These are phyloP conservation scores for Aspergillus quadricinctus DNA, from an alignment of 2,329 filamentous ascomycete genomes.

Conservation along the genomic window DNA sequence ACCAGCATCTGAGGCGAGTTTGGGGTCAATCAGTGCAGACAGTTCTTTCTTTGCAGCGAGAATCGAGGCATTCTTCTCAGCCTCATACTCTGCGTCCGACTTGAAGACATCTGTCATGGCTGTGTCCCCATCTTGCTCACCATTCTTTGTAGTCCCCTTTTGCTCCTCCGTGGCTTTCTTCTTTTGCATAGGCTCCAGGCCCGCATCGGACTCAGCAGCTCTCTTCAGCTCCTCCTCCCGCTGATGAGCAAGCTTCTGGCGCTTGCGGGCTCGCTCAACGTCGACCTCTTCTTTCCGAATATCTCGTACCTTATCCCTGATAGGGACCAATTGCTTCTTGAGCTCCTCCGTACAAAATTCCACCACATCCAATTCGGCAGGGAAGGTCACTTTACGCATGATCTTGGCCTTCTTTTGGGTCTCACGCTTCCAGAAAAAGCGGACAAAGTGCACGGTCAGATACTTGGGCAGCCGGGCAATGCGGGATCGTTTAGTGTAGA, in stretches of 20 bases:
- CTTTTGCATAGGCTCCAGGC: constrained; percentile 43
- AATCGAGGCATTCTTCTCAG: constrained; percentile 72
- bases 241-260: constrained; percentile 69
- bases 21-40: constrained; percentile 68
- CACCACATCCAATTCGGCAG: constrained; percentile 83
- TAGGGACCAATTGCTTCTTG: constrained; percentile 74
- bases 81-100: constrained; percentile 89
- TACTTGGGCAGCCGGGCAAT: constrained; percentile 92
- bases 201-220: constrained; percentile 28
- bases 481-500: constrained; percentile 86
- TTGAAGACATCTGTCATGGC: constrained; percentile 76
- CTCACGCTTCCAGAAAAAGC: constrained; percentile 96
- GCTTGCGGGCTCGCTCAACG: constrained; percentile 83
- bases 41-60: constrained; percentile 84
- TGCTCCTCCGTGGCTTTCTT: constrained; percentile 49
- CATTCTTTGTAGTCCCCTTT: constrained; percentile 45
- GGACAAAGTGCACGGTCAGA: constrained; percentile 92
- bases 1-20: constrained; percentile 70
- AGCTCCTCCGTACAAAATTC: constrained; percentile 95
- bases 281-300: constrained; percentile 94
- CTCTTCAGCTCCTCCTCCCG: constrained; percentile 50
- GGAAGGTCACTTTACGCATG: constrained; percentile 97
- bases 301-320: constrained; percentile 95
- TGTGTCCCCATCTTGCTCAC: constrained; percentile 62
- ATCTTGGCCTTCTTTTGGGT: constrained; percentile 99